Evolutionary conservation across 257 asterid species (phyloP), one percentile per base, ranked within the genome.

Genomic region (Knoxia roxburghii): DNA sequence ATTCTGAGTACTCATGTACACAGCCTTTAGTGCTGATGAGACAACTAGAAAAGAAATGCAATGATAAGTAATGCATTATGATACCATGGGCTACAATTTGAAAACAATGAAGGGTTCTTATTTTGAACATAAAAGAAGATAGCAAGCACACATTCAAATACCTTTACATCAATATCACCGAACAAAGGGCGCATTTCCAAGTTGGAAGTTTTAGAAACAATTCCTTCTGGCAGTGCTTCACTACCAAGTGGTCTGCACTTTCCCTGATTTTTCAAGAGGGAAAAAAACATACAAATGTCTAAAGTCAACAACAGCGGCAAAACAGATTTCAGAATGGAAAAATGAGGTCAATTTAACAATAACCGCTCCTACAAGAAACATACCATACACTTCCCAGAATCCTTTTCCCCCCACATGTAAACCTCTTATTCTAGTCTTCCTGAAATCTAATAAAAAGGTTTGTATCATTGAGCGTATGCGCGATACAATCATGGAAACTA

Each of bases 191-290:
- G 75, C 95, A 86, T 82, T 77, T 85, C 87, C 79, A 89, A 71
- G 85, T 85, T 81, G 32, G 98, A 79, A 53, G 93, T 82, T 68
- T 66, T 35, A 35, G 95, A 75, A 68, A 87, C 73, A 50, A 92
- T 87, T 72, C 96, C 97, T 74, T 76, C 72, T 1, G 98, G 98
- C 77, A 92, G 82, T 71, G 90, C 75, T 73, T 83, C 96, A 12
- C 79, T 83, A 14, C 96, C 97, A 24, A 51, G 32, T 1, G 89
- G 84, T 78, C 81, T 81, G 80, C 97, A 89, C 53, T 68, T 80
- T n/a, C 73, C 86, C 98, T 92, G 68, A 59, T 49, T 51, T 33
- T 20, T 3, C 48, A 51, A 20, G 60, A 23, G 20, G 45, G 62
- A 60, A 18, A 54, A 26, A 64, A 59, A 52, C 41, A 40, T 35